Evolutionary conservation across 352 stramenopile genomes (phyloP), one percentile per base, ranked within the genome.

Genomic region (Blastocystis sp.): DNA sequence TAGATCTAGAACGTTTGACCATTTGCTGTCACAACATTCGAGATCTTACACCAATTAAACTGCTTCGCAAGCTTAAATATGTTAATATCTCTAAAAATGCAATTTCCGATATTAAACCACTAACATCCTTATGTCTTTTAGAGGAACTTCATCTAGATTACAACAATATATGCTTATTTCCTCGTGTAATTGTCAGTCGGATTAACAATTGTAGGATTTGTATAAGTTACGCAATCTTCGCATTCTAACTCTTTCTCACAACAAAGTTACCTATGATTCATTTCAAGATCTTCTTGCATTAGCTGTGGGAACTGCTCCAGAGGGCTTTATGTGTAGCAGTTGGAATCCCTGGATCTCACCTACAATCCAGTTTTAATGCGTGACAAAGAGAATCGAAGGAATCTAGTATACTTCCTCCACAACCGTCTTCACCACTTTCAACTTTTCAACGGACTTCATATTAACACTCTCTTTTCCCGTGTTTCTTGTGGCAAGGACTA

Each of bases 211-310:
- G 9, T 84, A 84, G 73, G 73, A 84, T 53, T 42, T 84, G 17
- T 84, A 84, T 27, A 84, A 84, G 73, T 37, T 84, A 22, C 42
- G 48, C n/a, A 84, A 69, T 68, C 53, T 84, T 30, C 42, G 24
- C 27, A 48, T 68, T 51, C 53, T 84, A 17, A 66, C 17, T 24
- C 73, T 84, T 24, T 64, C 73, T 1, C 73, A 84, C 19, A 84
- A 84, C 51, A 30, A 66, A 24, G 30, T 84, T 6, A 68, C 73
- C 4, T 84, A 84, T 35, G 73, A 84, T 5, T 68, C 73, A 1
- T 84, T 84, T 42, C 73, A 84, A 44, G 73, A 84, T 42, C 51
- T 84, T 13, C 73, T 84, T 64, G 42, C 73, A 30, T 57, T 84
- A 22, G 33, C 73, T 33, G 73, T 84, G 40, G n/a, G 15, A 33